These are phyloP conservation scores for Colletotrichum trifolii DNA, from an alignment of 2,329 filamentous ascomycete genomes.

Conservation along the genomic window DNA sequence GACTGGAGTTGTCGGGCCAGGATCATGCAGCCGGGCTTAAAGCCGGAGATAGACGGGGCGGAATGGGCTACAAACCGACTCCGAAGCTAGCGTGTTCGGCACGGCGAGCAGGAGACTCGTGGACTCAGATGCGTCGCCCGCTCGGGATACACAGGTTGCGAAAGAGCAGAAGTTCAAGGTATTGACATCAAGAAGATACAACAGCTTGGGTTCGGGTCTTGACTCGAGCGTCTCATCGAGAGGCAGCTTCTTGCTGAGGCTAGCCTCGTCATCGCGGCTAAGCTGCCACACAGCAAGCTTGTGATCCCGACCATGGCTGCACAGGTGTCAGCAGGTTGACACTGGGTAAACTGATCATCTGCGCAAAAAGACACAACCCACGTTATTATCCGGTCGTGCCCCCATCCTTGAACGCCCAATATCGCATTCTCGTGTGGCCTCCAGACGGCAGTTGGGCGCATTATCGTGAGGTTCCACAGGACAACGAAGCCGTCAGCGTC, in stretches of 20 bases:
- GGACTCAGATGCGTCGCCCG: conserved; percentile 5
- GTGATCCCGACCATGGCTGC: conserved; percentile 90
- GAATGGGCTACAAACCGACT: conserved; percentile 63
- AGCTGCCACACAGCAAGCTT: conserved; percentile 88
- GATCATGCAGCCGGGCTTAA: conserved; percentile 14
- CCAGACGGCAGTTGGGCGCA: conserved; percentile 87
- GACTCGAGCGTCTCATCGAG: conserved; percentile 67
- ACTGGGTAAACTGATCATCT: neutral
- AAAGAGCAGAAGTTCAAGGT: conserved; percentile 96
- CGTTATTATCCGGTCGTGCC: conserved; percentile 81
- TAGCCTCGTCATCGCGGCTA: conserved; percentile 66
- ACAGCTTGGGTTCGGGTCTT: conserved; percentile 80
- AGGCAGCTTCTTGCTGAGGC: conserved; percentile 76
- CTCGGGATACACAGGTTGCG: conserved; percentile 61
- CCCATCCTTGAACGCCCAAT: conserved; percentile 79
- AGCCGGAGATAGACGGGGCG: conserved; percentile 18
- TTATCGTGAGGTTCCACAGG: conserved; percentile 84
- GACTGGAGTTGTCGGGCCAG: neutral
- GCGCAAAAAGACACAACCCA: conserved; percentile 58
- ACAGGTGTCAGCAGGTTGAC: conserved; percentile 6
- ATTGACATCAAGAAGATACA: conserved; percentile 86
- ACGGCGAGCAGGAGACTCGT: conserved; percentile 74
- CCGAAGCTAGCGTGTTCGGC: conserved; percentile 79
- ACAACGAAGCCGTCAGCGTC: conserved; percentile 92
- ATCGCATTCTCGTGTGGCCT: conserved; percentile 83